phyloP scores from a whole-genome alignment of 1,284 basidiomycete species.

The Pisolithus thermaeus region DNA sequence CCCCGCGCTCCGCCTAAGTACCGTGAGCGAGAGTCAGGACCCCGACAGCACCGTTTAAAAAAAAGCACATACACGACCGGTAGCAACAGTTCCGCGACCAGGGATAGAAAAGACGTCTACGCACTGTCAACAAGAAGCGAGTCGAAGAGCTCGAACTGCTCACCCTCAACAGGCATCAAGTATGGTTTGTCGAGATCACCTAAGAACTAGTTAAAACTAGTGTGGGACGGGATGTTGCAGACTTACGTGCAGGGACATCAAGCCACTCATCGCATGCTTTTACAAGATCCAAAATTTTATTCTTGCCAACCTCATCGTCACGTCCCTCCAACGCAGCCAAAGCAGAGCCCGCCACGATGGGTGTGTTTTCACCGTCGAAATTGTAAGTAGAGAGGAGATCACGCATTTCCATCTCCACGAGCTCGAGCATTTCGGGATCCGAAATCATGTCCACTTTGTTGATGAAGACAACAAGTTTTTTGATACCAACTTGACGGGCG shows the following conservation, averaged over 20 bases:
- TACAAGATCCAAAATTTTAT: conserved; percentile 84
- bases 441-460: conserved; percentile 98
- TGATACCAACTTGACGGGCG: conserved; percentile 97
- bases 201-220: conserved; percentile 20
- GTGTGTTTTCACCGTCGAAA: conserved; percentile 96
- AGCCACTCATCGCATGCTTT: conserved; percentile 93
- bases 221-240: neutral
- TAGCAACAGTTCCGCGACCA: conserved; percentile 97
- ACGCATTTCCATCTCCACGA: conserved; percentile 99
- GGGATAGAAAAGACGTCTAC: conserved; percentile 95
- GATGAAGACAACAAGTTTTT: conserved; percentile 98
- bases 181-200: conserved; percentile 98
- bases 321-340: conserved; percentile 90
- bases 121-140: conserved; percentile 1
- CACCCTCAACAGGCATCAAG: conserved; percentile 91
- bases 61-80: conserved; percentile 66
- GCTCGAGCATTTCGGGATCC: conserved; percentile 98
- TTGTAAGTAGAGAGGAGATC: conserved; percentile 92
- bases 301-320: conserved; percentile 72
- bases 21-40: conserved; percentile 4
- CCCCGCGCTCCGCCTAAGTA: conserved; percentile 85
- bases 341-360: conserved; percentile 96
- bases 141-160: neutral
- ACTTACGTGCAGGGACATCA: conserved; percentile 85
- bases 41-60: neutral